Evolutionary conservation across 1,139 yeast species (phyloP), one percentile per base, ranked within the genome.

Genomic region (Meyerozyma carpophila): DNA sequence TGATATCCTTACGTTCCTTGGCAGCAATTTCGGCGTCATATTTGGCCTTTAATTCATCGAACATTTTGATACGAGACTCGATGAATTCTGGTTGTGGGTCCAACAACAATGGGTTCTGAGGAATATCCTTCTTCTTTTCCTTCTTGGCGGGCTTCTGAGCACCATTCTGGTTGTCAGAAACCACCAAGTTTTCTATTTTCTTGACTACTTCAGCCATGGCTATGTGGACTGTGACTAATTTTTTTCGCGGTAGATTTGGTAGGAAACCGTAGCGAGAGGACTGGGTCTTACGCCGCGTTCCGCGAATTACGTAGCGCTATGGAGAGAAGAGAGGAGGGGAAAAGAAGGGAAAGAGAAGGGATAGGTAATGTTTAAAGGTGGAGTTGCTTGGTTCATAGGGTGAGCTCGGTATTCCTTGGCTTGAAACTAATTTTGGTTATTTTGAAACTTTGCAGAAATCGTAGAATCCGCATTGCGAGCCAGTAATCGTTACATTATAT

Each of bases 71-170:
- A 69, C 98, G 85, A 50, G 84, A 81, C 32, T 82, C 90, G 55
- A 94, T 77, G 62, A 85, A 93, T 49, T 69, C 80, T 24, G 96
- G 96, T 66, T 84, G 84, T 26, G 96, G 95, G 49, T 83, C 81
- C 55, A 82, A 56, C 52, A 70, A 77, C 44, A 79, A 65, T 11
- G 79, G 72, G 44, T 65, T 62, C 43, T 62, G 57, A 27, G 52
- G 55, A 7, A 58, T 58, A 10, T 54, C 50, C 40, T 59, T 56
- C 46, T 63, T 62, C 50, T 66, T 65, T 40, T 63, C 65, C 55
- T 63, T 63, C 46, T 60, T 61, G 24, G 46, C 41, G 25, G 44
- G 48, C 29, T 43, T 44, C 26, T 34, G 25, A 31, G 34, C 34
- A 24, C 40, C 39, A 38, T 25, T 37, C 25, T 18, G 37, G 26